These are phyloP conservation scores for Colletotrichum theobromicola DNA, from an alignment of 2,329 filamentous ascomycete species.

Conservation along the genomic window DNA sequence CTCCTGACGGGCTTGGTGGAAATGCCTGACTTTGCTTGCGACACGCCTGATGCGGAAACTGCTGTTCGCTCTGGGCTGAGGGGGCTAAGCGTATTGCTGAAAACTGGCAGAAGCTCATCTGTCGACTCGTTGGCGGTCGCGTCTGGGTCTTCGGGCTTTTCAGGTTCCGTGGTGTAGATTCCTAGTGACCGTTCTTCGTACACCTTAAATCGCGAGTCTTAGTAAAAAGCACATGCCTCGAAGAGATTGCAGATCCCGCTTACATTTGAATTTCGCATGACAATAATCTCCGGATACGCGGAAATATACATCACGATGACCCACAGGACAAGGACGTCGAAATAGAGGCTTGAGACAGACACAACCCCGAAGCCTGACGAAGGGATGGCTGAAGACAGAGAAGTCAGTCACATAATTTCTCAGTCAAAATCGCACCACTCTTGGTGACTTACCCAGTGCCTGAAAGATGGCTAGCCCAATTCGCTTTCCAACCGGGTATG, in stretches of 20 bases:
- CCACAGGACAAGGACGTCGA: slow-evolving; percentile 64
- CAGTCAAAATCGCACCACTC: not conserved
- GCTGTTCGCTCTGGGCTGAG: not conserved
- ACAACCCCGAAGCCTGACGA: slow-evolving; percentile 72
- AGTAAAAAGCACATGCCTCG: not conserved
- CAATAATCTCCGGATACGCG: slow-evolving; percentile 66
- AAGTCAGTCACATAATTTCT: not conserved
- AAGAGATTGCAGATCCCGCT: not conserved
- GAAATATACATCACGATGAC: slow-evolving; percentile 72
- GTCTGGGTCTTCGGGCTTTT: slow-evolving; percentile 29
- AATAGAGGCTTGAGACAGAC: slow-evolving; percentile 58
- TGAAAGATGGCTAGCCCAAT: slow-evolving; percentile 71
- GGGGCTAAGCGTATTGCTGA: no score
- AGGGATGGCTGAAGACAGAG: slow-evolving; percentile 53
- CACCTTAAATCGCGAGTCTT: slow-evolving; percentile 54
- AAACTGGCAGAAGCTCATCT: slow-evolving; percentile 20
- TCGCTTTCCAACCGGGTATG: slow-evolving; percentile 56
- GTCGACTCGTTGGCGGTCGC: slow-evolving; percentile 31
- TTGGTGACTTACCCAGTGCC: slow-evolving; percentile 50
- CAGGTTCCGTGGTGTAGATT: slow-evolving; percentile 51
- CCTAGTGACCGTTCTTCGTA: slow-evolving; percentile 74
- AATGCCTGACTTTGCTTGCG: slow-evolving; percentile 42
- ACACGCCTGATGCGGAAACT: not conserved
- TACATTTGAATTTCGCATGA: slow-evolving; percentile 63
- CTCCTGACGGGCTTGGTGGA: slow-evolving; percentile 45